Conservation (phyloP, 106 monocot species). For the Platanthera guangdongensis region DNA sequence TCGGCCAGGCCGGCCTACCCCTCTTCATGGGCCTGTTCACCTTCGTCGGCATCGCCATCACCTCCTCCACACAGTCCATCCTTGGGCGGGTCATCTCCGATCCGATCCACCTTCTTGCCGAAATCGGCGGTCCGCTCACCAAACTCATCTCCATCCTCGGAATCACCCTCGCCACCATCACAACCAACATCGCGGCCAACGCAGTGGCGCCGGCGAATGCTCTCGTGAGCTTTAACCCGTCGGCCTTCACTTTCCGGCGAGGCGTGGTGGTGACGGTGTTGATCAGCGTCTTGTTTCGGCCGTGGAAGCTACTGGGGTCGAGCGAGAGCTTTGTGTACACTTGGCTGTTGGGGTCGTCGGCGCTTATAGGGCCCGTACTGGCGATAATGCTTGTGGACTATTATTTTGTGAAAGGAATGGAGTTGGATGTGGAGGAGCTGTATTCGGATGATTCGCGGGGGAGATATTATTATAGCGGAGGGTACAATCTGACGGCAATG, state of each 20-base stretch:
- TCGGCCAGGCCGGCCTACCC: slow-evolving; percentile 78
- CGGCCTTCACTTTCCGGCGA: slow-evolving; percentile 48
- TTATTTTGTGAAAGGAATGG: slow-evolving; percentile 53
- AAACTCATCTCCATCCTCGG: slow-evolving; percentile 68
- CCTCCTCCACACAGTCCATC: slow-evolving; percentile 70
- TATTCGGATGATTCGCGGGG: slow-evolving; percentile 25
- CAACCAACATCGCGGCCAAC: slow-evolving; percentile 95
- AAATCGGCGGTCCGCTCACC: slow-evolving; percentile 41
- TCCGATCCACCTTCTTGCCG: slow-evolving; percentile 67
- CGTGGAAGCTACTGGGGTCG: slow-evolving; percentile 67
- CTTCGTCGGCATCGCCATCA: slow-evolving; percentile 74
- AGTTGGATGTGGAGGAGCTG: slow-evolving; percentile 55
- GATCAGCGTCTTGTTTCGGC: slow-evolving; percentile 67
- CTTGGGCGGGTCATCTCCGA: slow-evolving; percentile 77
- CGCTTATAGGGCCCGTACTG: slow-evolving; percentile 80
- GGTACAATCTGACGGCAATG: slow-evolving; percentile 49
- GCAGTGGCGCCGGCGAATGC: slow-evolving; percentile 90
- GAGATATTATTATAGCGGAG: slow-evolving; percentile 48
- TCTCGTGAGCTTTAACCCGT: slow-evolving; percentile 49
- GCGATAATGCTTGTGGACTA: slow-evolving; percentile 70
- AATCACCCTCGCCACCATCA: slow-evolving; percentile 77
- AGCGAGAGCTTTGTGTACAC: slow-evolving; percentile 94
- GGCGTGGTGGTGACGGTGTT: slow-evolving; percentile 71
- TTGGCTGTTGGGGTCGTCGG: slow-evolving; percentile 84
- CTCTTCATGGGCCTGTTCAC: slow-evolving; percentile 88